phyloP scores from a whole-genome alignment of 495 filamentous ascomycete species.

The Daldinia concentrica region DNA sequence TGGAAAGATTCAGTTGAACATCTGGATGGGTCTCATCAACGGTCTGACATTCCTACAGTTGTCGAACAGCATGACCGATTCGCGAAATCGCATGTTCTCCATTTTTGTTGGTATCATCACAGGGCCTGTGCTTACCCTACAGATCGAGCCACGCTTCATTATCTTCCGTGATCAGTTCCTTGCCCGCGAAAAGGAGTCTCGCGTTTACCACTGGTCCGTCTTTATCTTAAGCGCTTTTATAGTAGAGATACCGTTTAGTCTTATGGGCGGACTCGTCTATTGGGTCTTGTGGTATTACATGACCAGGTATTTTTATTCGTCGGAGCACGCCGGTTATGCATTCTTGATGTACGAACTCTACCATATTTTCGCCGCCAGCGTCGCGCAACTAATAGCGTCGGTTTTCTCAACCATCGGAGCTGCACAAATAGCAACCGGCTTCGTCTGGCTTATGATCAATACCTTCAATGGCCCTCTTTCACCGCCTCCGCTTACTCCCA shows the following conservation, averaged over 20 bases:
- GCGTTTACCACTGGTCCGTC: constrained; percentile 76
- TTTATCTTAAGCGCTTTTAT: constrained; percentile 75
- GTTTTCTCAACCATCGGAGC: constrained; percentile 63
- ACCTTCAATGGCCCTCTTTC: constrained; percentile 66
- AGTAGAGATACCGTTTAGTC: constrained; percentile 77
- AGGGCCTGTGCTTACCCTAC: constrained; percentile 68
- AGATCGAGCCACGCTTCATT: constrained; percentile 75
- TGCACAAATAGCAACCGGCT: constrained; percentile 62
- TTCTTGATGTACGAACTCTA: constrained; percentile 50
- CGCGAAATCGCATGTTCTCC: constrained; percentile 72
- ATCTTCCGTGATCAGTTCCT: constrained; percentile 72
- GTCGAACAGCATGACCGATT: constrained; percentile 65
- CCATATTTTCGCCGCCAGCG: constrained; percentile 60
- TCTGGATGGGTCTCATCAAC: constrained; percentile 70
- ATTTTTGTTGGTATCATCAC: constrained; percentile 78
- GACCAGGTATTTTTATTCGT: constrained; percentile 62
- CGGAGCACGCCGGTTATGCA: constrained; percentile 51
- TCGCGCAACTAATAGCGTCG: constrained; percentile 63
- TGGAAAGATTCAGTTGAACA: constrained; percentile 67
- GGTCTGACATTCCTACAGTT: constrained; percentile 73
- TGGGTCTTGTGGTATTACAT: constrained; percentile 83
- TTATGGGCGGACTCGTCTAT: constrained; percentile 69
- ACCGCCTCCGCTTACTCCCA: constrained; percentile 59
- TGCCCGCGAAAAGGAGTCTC: constrained; percentile 72
- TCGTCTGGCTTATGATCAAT: constrained; percentile 62